A percentile compares a stretch with the other conserved stretches of the same genome.
Evolutionary conservation across 1,284 basidiomycete genomes (phyloP).

Genomic region (Melampsora occidentalis): DNA sequence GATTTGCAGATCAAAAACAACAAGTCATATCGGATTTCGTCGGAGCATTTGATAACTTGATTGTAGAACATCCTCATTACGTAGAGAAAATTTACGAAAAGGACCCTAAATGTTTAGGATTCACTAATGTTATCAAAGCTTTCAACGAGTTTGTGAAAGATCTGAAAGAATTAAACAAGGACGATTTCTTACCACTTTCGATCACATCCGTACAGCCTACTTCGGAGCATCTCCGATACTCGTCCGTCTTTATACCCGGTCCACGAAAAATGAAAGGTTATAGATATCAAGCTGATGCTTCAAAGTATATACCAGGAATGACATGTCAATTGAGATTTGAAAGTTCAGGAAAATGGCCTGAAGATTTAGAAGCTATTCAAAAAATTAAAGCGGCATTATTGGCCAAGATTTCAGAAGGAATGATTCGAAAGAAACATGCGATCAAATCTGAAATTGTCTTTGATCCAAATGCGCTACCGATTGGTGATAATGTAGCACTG

Average conservation of each 20-base stretch:
- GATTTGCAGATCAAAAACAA: constrained; percentile 55
- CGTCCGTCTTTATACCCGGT: constrained; percentile 69
- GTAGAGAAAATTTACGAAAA: constrained; percentile 52
- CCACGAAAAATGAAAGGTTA: constrained; percentile 57
- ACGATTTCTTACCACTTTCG: constrained; percentile 67
- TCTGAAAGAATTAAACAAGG: constrained; percentile 66
- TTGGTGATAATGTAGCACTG: constrained; percentile 69
- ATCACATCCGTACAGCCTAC: constrained; percentile 70
- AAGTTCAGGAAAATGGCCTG: constrained; percentile 88
- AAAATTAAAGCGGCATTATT: constrained; percentile 93
- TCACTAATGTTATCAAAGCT: constrained; percentile 71
- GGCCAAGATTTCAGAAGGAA: constrained; percentile 56
- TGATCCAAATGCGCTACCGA: constrained; percentile 59
- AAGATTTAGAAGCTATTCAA: constrained; percentile 86
- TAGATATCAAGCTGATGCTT: constrained; percentile 57
- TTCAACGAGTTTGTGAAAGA: constrained; percentile 76
- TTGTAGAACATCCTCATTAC: constrained; percentile 57
- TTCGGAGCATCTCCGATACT: constrained; percentile 75
- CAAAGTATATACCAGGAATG: constrained; percentile 68
- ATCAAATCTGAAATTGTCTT: constrained; percentile 57
- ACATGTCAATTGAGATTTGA: constrained; percentile 81
- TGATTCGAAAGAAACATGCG: constrained; percentile 60
- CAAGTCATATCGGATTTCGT: constrained; percentile 60
- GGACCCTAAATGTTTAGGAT: constrained; percentile 55
- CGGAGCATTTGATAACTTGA: constrained; percentile 64